These are phyloP conservation scores for Jaltomata sinuosa DNA, from an alignment of 257 asterid genomes.

Conservation along the genomic window DNA sequence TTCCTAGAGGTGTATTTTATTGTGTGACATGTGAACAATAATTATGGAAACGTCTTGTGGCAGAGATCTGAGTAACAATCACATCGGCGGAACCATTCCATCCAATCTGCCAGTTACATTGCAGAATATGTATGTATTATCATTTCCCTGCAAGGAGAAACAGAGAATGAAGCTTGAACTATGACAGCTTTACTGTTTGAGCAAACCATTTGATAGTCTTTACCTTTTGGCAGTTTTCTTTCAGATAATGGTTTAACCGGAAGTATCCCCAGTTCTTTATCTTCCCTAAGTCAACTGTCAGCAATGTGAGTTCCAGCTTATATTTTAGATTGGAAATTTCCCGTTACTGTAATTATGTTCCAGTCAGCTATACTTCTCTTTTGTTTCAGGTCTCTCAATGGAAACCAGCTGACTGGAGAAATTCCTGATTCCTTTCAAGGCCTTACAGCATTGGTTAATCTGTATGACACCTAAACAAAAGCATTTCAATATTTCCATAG, in stretches of 20 bases:
- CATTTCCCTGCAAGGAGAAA: neutral
- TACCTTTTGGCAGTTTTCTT: constrained; percentile 85
- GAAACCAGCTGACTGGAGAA: constrained; percentile 71
- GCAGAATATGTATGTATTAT: constrained; percentile 48
- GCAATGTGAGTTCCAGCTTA: constrained; percentile 59
- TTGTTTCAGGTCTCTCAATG: constrained; percentile 72
- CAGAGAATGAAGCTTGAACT: neutral
- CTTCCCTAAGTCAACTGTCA: constrained; percentile 50
- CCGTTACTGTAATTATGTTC: neutral
- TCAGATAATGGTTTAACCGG: constrained; percentile 83
- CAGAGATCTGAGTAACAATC: constrained; percentile 91
- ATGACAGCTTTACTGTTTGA: neutral
- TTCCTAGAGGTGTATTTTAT: neutral
- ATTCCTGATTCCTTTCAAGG: constrained; percentile 82
- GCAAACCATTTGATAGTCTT: constrained; percentile 34
- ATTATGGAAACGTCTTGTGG: constrained; percentile 14
- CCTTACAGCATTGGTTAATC: constrained; percentile 58
- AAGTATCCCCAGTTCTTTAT: constrained; percentile 71
- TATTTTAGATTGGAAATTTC: neutral
- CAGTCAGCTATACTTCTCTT: neutral
- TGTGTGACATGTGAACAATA: neutral
- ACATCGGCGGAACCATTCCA: constrained; percentile 88
- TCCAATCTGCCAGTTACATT: constrained; percentile 58
- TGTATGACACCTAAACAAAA: constrained; percentile 42
- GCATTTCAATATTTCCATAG: constrained; percentile 2